These are phyloP conservation scores for Vaccinium vitisidaea DNA, from an alignment of 148 eudicot genomes.

Conservation along the genomic window DNA sequence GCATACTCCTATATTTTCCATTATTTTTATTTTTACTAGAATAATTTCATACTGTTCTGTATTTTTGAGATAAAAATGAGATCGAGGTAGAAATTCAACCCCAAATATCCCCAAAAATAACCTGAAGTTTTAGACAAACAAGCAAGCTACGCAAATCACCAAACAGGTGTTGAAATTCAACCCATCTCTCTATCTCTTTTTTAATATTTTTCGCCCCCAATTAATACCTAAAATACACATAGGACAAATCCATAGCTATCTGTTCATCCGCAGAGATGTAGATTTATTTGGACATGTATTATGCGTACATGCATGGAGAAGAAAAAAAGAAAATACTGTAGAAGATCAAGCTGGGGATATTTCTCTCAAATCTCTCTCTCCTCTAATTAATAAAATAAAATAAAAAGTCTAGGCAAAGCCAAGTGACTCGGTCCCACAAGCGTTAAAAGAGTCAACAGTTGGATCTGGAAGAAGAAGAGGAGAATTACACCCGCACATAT, in stretches of 20 bases:
- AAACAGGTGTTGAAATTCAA: background rate
- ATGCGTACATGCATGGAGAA: background rate
- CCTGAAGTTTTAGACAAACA: too few species aligned
- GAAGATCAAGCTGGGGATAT: background rate
- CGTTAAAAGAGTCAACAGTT: constrained; percentile 28
- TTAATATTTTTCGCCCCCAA: background rate
- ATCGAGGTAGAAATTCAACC: too few species aligned
- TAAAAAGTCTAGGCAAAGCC: constrained; percentile 26
- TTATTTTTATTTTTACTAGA: too few species aligned
- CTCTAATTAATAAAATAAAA: background rate
- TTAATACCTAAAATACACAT: background rate
- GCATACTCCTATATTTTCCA: too few species aligned
- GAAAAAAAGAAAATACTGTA: too few species aligned
- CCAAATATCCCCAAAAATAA: background rate
- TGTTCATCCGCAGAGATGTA: background rate
- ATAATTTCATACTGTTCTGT: too few species aligned
- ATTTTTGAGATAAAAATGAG: too few species aligned
- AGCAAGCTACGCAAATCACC: too few species aligned
- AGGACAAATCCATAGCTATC: background rate
- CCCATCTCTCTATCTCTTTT: background rate
- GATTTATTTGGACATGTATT: background rate
- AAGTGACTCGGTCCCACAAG: constrained; percentile 36
- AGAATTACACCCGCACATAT: background rate
- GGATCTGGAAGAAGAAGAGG: constrained; percentile 9
- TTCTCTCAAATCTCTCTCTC: background rate